Evolutionary conservation across 1,284 basidiomycete genomes (phyloP).

Genomic region (Ceratobasidium sp.): DNA sequence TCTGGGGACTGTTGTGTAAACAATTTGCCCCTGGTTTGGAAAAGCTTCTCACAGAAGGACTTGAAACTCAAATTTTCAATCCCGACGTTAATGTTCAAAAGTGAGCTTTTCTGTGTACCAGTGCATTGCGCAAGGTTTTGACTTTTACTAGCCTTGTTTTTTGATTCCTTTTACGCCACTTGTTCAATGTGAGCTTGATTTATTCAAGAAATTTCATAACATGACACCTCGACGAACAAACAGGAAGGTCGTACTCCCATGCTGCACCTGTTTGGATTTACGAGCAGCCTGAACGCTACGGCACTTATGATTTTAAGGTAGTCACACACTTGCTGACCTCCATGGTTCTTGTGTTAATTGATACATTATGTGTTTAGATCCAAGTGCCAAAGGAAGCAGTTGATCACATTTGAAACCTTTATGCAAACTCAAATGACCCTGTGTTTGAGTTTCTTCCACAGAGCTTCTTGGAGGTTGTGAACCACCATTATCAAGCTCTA

Average conservation of each 20-base stretch:
- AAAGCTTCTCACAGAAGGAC: slow-evolving; percentile 53
- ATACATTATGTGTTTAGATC: background rate
- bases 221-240: background rate
- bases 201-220: background rate
- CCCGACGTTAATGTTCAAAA: slow-evolving; percentile 53
- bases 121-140: background rate
- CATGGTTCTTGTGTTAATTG: too few relatives aligned
- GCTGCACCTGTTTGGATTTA: slow-evolving; percentile 1
- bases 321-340: background rate
- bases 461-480: background rate
- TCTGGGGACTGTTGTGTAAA: slow-evolving; percentile 56
- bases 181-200: background rate
- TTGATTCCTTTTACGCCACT: slow-evolving; percentile 11
- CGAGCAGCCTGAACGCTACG: background rate
- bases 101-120: slow-evolving; percentile 51
- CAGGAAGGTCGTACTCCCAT: slow-evolving; percentile 2
- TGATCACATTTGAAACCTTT: background rate
- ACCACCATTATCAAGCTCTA: background rate
- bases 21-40: slow-evolving; percentile 58
- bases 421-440: background rate
- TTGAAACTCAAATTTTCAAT: slow-evolving; percentile 58
- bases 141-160: slow-evolving; percentile 1
- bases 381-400: background rate
- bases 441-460: slow-evolving; percentile 10
- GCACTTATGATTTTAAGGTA: background rate